Evolutionary conservation across 768 basidiomycete genomes (phyloP).

Genomic region (Krasilnikovozyma curviuscula): DNA sequence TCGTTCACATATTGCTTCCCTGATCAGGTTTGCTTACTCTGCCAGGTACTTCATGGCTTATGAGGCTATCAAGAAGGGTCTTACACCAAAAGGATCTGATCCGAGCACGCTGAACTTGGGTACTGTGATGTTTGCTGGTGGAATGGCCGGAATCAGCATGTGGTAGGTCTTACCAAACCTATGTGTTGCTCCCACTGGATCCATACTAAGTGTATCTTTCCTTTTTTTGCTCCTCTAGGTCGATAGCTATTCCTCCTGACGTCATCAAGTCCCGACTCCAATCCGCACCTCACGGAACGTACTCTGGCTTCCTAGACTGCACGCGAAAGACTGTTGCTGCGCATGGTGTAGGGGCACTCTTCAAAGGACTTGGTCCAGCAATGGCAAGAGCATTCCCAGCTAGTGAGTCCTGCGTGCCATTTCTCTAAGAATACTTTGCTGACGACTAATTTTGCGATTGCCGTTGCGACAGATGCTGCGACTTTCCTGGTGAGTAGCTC

Average conservation of each 20-base stretch:
- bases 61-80: constrained; percentile 69
- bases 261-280: constrained; percentile 90
- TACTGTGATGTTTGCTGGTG: constrained; percentile 77
- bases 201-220: too few species aligned
- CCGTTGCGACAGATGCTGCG: background rate
- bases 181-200: too few species aligned
- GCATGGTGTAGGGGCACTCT: constrained; percentile 69
- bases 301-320: constrained; percentile 83
- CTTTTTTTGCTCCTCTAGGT: too few species aligned
- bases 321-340: constrained; percentile 71
- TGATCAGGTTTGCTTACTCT: background rate
- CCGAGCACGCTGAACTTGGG: constrained; percentile 63
- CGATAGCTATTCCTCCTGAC: constrained; percentile 89
- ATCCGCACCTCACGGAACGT: constrained; percentile 93
- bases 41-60: constrained; percentile 88
- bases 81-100: constrained; percentile 65
- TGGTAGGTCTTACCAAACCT: too few species aligned
- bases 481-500: constrained; percentile 8
- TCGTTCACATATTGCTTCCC: constrained; percentile 8
- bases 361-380: constrained; percentile 95
- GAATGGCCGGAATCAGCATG: constrained; percentile 90
- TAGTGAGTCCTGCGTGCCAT: background rate
- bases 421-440: background rate
- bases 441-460: background rate
- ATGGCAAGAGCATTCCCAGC: constrained; percentile 52